A percentile compares a stretch with the other conserved stretches of the same genome.
Conservation (phyloP, 331 rosid species). For the Cydonia oblonga region DNA sequence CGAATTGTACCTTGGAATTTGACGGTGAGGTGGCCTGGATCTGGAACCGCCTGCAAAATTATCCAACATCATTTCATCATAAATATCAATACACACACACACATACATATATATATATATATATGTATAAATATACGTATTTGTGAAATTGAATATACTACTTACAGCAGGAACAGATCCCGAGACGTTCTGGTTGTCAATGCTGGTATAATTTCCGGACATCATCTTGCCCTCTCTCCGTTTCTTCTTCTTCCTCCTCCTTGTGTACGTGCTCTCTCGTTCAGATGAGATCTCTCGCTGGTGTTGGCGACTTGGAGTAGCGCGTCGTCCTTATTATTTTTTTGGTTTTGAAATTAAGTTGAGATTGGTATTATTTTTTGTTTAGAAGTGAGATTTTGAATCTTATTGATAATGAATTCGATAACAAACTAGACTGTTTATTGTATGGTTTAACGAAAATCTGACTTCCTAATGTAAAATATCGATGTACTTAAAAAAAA, state of each 20-base stretch:
- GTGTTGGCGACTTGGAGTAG: background rate
- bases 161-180: constrained; percentile 85
- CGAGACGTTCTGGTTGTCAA: constrained; percentile 52
- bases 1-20: constrained; percentile 40
- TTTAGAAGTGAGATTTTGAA: too few species aligned
- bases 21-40: constrained; percentile 59
- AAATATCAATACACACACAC: background rate
- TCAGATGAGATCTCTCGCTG: constrained; percentile 7
- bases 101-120: too few species aligned
- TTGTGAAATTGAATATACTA: background rate
- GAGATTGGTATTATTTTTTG: too few species aligned
- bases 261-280: background rate
- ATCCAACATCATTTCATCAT: background rate
- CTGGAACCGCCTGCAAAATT: constrained; percentile 63
- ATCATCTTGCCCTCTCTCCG: constrained; percentile 39
- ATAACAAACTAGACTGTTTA: rapidly evolving
- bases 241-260: background rate
- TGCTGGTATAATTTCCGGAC: constrained; percentile 60
- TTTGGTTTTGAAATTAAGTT: background rate
- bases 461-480: rapidly evolving
- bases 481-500: too few species aligned
- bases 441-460: rapidly evolving
- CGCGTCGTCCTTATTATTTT: background rate
- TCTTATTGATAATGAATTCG: too few species aligned
- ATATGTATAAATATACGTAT: background rate